Percentiles rank a stretch among this genome's conserved stretches.
Conservation (phyloP, 148 eudicot genomes). For the Nepenthes mirabilis region DNA sequence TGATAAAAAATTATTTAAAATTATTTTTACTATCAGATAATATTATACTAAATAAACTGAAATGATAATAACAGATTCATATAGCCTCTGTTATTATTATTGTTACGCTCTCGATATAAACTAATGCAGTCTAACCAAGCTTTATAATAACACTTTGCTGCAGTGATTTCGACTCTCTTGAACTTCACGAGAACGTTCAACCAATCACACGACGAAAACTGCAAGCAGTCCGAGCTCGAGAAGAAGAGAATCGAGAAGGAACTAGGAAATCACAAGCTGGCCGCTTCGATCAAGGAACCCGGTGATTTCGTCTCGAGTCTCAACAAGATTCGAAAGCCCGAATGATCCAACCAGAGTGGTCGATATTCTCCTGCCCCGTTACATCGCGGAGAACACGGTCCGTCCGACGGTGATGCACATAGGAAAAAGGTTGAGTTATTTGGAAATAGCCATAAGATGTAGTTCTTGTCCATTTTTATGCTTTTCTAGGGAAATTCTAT, state of each 20-base stretch:
- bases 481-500: too few relatives aligned
- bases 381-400: too few relatives aligned
- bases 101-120: neutral
- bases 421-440: too few relatives aligned
- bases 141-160: constrained; percentile 9
- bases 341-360: constrained; percentile 6
- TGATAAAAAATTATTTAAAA: too few relatives aligned
- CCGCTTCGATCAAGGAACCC: constrained; percentile 14
- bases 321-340: constrained; percentile 10
- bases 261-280: constrained; percentile 27
- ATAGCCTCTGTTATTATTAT: too few relatives aligned
- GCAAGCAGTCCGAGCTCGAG: constrained; percentile 58
- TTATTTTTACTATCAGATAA: too few relatives aligned
- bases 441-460: too few relatives aligned
- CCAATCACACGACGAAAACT: constrained; percentile 61
- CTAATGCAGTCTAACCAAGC: neutral
- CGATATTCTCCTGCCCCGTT: too few relatives aligned
- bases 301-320: constrained; percentile 11
- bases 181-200: constrained; percentile 71
- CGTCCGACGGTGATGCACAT: too few relatives aligned
- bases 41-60: too few relatives aligned
- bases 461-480: too few relatives aligned
- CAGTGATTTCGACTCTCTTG: constrained; percentile 60
- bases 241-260: constrained; percentile 68
- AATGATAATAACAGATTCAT: too few relatives aligned